A percentile compares a stretch with the other conserved stretches of the same genome.
phyloP scores from a whole-genome alignment of 2,329 filamentous ascomycete species.

The Pseudogymnoascus sp. region DNA sequence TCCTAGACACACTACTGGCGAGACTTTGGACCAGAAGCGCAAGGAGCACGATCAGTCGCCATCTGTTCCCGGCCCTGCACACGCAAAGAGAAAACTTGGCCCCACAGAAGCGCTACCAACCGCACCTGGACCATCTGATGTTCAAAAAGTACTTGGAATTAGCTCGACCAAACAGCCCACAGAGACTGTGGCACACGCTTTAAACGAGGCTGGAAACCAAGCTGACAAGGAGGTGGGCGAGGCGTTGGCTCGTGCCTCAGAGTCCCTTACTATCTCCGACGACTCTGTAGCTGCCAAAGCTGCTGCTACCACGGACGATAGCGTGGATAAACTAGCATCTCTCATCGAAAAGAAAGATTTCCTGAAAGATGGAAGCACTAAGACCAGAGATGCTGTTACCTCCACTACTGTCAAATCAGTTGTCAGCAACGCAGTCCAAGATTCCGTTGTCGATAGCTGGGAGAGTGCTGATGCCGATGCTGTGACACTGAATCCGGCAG shows the following conservation, averaged over 20 bases:
- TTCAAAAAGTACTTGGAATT: conserved; percentile 26
- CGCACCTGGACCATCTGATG: conserved; percentile 30
- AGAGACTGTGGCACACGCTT: conserved; percentile 64
- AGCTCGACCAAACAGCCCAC: conserved; percentile 31
- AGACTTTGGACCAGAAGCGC: conserved; percentile 21
- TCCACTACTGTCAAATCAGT: conserved; percentile 43
- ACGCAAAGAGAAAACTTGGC: conserved; percentile 24
- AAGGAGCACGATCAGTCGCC: conserved; percentile 23
- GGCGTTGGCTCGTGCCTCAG: conserved; percentile 43
- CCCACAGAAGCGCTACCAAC: conserved; percentile 18
- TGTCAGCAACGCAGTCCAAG: conserved; percentile 46
- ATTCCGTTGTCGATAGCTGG: conserved; percentile 73
- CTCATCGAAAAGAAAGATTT: conserved; percentile 43
- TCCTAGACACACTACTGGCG: conserved; percentile 20
- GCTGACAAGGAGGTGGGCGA: conserved; percentile 55
- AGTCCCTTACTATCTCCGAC: background rate
- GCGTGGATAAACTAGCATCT: conserved; percentile 41
- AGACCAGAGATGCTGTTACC: conserved; percentile 38
- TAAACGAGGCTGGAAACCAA: conserved; percentile 55
- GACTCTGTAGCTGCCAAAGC: conserved; percentile 37
- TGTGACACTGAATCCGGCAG: conserved; percentile 37
- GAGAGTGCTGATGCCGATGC: conserved; percentile 75
- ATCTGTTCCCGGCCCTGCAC: conserved; percentile 19
- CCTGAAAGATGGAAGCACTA: conserved; percentile 45
- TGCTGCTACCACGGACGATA: conserved; percentile 40